Base-by-base conservation (phyloP, 2,329 filamentous ascomycete genomes). In the Tolypocladium guangdongense region DNA sequence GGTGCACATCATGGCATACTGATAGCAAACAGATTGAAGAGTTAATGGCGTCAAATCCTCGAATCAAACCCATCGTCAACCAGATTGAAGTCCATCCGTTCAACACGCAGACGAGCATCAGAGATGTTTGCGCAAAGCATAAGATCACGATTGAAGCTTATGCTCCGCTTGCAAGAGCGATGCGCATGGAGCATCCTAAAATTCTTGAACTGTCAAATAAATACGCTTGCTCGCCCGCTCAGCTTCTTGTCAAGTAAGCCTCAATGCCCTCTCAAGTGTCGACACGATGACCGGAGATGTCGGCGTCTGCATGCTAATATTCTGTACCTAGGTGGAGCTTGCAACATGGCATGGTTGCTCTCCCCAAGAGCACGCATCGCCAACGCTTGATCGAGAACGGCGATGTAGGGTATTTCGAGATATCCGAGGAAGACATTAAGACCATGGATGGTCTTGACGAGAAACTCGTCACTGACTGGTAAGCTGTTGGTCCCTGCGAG, bases 61-160 rank as follows among this genome's bases (percentile, higher is more conserved):
- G 76, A 0, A 77, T 87, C 47, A 66, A 73, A 11, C 88, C 88
- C 0, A 80, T 82, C 1, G 81, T 92, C 50, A 92, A 92, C 62
- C 88, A 93, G 70, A 85, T 91, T 61, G 86, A 92, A 66, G 78
- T 91, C 2, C 87, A 92, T 57, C 88, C 87, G 0, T 93, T 92
- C 78, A 89, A 91, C 66, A 90, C 86, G 2, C 81, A 85, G 51
- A 75, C 74, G 0, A 75, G 77, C 38, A 90, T 93, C 57, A 78
- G 82, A 0, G 74, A 78, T 14, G 83, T 81, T 60, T 88, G 88
- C 63, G 75, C 80, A 54, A 71, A 80, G 56, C 73, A 91, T 58
- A 71, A 74, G 38, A 90, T 93, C 54, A 71, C 84, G 0, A 77
- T 93, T 2, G 83, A 93, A 68, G 88, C 89, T 0, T 95, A 93